A percentile compares a stretch with the other conserved stretches of the same genome.
Conservation (phyloP, 805 yeast genomes). For the Priceomyces medius region DNA sequence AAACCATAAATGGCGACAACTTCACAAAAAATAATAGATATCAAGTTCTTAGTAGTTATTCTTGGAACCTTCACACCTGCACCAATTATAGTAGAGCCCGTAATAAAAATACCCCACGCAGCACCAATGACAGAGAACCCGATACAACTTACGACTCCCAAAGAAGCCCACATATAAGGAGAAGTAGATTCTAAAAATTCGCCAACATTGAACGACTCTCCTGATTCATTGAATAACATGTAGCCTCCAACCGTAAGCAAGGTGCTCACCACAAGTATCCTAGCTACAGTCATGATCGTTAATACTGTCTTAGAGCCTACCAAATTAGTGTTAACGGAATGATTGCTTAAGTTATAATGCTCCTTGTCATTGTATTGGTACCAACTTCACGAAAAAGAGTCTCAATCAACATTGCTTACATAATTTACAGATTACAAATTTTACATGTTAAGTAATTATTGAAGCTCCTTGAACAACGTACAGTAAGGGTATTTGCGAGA, state of each 20-base stretch:
- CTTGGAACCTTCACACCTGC: constrained; percentile 98
- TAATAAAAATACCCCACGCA: constrained; percentile 98
- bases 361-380: neutral
- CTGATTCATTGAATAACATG: constrained; percentile 86
- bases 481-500: neutral
- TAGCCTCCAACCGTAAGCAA: constrained; percentile 47
- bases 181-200: constrained; percentile 79
- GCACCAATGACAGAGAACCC: constrained; percentile 96
- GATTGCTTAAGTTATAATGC: neutral
- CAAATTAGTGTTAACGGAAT: neutral
- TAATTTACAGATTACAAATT: neutral
- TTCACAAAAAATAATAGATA: constrained; percentile 96
- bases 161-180: constrained; percentile 95
- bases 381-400: neutral
- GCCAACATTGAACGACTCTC: constrained; percentile 90
- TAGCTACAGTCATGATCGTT: constrained; percentile 7
- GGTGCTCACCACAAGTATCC: constrained; percentile 28
- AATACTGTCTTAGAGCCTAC: neutral
- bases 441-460: neutral
- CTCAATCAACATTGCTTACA: neutral
- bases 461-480: neutral
- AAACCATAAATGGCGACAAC: constrained; percentile 98
- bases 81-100: constrained; percentile 92
- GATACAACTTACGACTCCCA: constrained; percentile 88
- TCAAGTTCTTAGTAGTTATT: constrained; percentile 94